Evolutionary conservation across 1,284 basidiomycete species (phyloP).

Genomic region (Tetrapyrgos nigripes): DNA sequence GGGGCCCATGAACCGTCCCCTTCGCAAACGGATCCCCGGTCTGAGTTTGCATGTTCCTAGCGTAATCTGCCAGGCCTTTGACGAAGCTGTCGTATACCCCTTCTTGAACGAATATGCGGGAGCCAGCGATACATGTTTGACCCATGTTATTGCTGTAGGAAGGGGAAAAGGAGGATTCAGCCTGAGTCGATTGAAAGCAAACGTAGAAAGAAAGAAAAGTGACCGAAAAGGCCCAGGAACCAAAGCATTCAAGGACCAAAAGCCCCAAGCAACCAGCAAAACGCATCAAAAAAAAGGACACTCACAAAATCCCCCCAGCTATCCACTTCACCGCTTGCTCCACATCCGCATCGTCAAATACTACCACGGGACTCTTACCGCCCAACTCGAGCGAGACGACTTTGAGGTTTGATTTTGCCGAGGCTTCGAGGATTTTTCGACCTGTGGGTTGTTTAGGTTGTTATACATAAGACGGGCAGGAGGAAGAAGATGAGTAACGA

Average conservation of each 20-base stretch:
- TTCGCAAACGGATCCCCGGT: slow-evolving; percentile 84
- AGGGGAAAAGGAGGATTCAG: not conserved
- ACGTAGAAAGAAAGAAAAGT: slow-evolving; percentile 34
- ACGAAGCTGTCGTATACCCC: slow-evolving; percentile 85
- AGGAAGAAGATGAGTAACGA: no score
- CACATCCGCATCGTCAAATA: slow-evolving; percentile 79
- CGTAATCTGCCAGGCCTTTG: slow-evolving; percentile 62
- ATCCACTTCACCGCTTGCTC: slow-evolving; percentile 87
- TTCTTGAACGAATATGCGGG: slow-evolving; percentile 86
- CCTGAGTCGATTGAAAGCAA: slow-evolving; percentile 16
- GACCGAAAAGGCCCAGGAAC: slow-evolving; percentile 21
- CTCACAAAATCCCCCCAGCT: slow-evolving; percentile 79
- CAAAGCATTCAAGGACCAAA: slow-evolving; percentile 30
- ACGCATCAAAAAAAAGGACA: slow-evolving; percentile 13
- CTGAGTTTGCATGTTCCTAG: slow-evolving; percentile 49
- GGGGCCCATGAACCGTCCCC: slow-evolving; percentile 84
- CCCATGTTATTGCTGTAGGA: not conserved
- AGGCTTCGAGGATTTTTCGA: slow-evolving; percentile 66
- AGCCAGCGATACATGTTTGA: no score
- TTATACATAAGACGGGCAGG: no score
- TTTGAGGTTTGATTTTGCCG: slow-evolving; percentile 72
- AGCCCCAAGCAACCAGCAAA: not conserved
- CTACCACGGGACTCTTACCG: slow-evolving; percentile 82
- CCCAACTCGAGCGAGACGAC: slow-evolving; percentile 83
- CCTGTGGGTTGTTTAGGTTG: slow-evolving; percentile 70